Percentiles rank a stretch among this genome's conserved stretches.
phyloP scores from a whole-genome alignment of 1,284 basidiomycete species.

The Cryptococcus sp. region DNA sequence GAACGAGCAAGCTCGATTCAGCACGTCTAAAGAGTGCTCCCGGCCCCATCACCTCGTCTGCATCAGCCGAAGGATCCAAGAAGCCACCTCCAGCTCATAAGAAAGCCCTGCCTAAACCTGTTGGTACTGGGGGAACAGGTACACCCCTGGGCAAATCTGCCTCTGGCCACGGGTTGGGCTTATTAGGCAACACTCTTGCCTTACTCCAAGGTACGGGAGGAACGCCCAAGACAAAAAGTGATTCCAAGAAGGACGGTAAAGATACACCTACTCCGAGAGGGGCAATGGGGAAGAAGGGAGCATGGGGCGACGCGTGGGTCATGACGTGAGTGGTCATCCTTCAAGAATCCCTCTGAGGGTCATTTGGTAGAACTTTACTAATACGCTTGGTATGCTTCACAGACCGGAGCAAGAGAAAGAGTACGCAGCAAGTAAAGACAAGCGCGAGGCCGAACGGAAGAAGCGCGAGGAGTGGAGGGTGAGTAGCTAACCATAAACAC shows the following conservation, averaged over 20 bases:
- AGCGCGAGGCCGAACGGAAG: constrained; percentile 6
- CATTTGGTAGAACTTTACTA: too few relatives aligned
- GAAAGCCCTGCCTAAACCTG: background rate
- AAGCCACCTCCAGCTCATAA: background rate
- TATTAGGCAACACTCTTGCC: background rate
- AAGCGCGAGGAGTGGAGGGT: constrained; percentile 3
- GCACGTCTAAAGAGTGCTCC: too few relatives aligned
- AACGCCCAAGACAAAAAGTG: background rate
- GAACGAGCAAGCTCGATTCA: too few relatives aligned
- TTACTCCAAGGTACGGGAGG: background rate
- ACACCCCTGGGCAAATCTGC: background rate
- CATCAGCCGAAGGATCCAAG: too few relatives aligned
- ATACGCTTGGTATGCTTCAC: background rate
- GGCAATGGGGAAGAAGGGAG: background rate
- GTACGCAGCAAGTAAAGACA: background rate
- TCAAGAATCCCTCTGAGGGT: background rate
- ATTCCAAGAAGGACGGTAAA: background rate
- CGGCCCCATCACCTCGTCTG: too few relatives aligned
- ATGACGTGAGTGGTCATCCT: background rate
- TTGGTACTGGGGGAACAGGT: background rate
- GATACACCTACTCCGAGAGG: background rate
- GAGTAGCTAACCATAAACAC: background rate
- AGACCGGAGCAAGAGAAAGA: constrained; percentile 1
- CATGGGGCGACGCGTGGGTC: constrained; percentile 5
- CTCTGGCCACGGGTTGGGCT: background rate